Evolutionary conservation across 202 grass and related monocot species (phyloP), one percentile per base, ranked within the genome.

Genomic region (Schoenoplectus tabernaemontani): DNA sequence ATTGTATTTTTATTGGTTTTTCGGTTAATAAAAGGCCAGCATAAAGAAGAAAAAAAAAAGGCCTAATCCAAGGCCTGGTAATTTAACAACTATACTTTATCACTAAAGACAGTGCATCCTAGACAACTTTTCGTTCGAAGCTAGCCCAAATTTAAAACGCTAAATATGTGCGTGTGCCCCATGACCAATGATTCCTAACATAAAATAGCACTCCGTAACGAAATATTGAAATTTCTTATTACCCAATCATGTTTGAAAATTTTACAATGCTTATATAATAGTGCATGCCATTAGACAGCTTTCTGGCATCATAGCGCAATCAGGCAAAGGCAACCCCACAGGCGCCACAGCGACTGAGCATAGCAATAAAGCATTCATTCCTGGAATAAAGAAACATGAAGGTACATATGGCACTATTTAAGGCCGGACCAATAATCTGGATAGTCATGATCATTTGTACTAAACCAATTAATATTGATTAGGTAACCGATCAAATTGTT

Each of bases 341-440:
- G 30, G 59, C 58, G 53, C n/a, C 78, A 32, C 30, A 80, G 28
- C 78, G 65, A 65, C 78, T 41, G 38, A n/a, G n/a, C n/a, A n/a
- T n/a, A 80, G 65, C 78, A 80, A 64, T 24, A 5, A 26, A 80
- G 22, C 59, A 80, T 12, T 34, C 13, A 65, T 80, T 80, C 59
- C 22, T 47, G 59, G 78, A 80, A 65, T 80, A 51, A 80, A 80
- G 78, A 65, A 65, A 64, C 78, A 65, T 28, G 10, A 48, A 46
- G 57, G 78, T 80, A 80, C 78, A 80, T 3, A 80, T 63, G 22
- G 42, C 38, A 5, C 39, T 65, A 80, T 80, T 38, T 48, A 64
- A 78, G 57, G 53, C 2, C 37, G 51, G 53, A 58, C 75, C 51
- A 56, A 24, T 64, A 80, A 53, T 43, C 6, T 64, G 41, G 38